Evolutionary conservation across 83 land plant species (phyloP), one percentile per base, ranked within the genome.

Genomic region (Diphasiastrum complanatum): DNA sequence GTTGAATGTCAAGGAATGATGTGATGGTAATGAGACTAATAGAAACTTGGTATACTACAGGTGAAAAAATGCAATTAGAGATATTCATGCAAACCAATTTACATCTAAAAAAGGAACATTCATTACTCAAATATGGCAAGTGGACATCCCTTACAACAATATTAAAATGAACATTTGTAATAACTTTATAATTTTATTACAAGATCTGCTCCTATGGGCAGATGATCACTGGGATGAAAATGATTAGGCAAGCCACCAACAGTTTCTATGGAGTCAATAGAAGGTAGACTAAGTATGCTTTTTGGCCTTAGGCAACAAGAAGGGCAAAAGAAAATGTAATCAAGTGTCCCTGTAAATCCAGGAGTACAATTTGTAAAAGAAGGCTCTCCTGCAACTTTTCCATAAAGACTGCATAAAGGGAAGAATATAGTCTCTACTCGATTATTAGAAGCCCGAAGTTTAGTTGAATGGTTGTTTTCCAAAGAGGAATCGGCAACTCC

Each of bases 121-220:
- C n/a, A n/a, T n/a, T n/a, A n/a, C n/a, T n/a, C n/a, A n/a, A n/a
- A n/a, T n/a, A n/a, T n/a, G n/a, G n/a, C n/a, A n/a, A n/a, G n/a
- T n/a, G n/a, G n/a, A n/a, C n/a, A n/a, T n/a, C n/a, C n/a, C n/a
- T n/a, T n/a, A n/a, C n/a, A n/a, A n/a, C n/a, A n/a, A n/a, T n/a
- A n/a, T n/a, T n/a, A n/a, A n/a, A n/a, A n/a, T n/a, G n/a, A n/a
- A n/a, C n/a, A n/a, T n/a, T n/a, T n/a, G 57, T 5, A 20, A 8
- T n/a, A 16, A 27, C 20, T 16, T 2, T 8, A 56, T 2, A 1
- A 8, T 36, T 2, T 27, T 2, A 52, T 52, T 4, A 52, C 30
- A 71, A 81, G 84, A 27, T 87, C 89, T 18, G 79, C 79, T 11
- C 89, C 93, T 53, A 84, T 87, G 43, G 93, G 93, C 46, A 87